Base-by-base conservation (phyloP, 306 rosid genomes). In the Potentilla sterilis region DNA sequence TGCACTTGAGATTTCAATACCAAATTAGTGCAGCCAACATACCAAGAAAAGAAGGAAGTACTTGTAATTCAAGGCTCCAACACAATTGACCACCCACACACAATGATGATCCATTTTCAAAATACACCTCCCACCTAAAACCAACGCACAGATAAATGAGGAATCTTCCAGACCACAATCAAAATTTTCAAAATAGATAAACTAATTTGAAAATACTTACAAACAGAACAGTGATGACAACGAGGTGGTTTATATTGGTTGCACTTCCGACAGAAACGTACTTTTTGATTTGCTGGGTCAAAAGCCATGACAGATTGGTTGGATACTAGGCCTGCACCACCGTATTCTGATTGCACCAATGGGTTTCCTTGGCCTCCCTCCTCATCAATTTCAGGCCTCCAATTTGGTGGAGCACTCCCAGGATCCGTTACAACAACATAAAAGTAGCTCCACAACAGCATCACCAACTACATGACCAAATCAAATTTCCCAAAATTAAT, bases 61-160 rank as follows among this genome's bases (percentile, higher is more conserved):
- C 84, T 89, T 89, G 78, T 91, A 91, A 80, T 91, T 89, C 85
- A 85, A 83, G 8, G 97, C 94, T 57, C 97, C 97, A 73, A 91
- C 94, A 78, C 94, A 89, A 69, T 89, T 89, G 46, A 89, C 94
- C 40, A 91, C 94, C 94, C 94, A 91, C 34, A 91, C 88, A 78
- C 97, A 91, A 66, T 91, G 97, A 79, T 89, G 97, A 58, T 91
- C 97, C 97, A 91, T 87, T 85, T 89, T 91, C 76, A 91, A 77
- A 74, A 91, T 54, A 67, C 97, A 91, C 81, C 88, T 91, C 75
- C 92, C 90, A 85, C 94, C 97, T 91, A 73, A 77, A 85, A 77
- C 73, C 49, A 48, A 51, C 47, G 75, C 55, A 69, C 7, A 65
- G 65, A 73, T 15, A 63, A 41, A 22, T 4, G 64, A 77, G 81